Percentiles rank a stretch among this genome's conserved stretches.
Conservation (phyloP, 2,329 filamentous ascomycete species). For the Tolypocladium amazonense region DNA sequence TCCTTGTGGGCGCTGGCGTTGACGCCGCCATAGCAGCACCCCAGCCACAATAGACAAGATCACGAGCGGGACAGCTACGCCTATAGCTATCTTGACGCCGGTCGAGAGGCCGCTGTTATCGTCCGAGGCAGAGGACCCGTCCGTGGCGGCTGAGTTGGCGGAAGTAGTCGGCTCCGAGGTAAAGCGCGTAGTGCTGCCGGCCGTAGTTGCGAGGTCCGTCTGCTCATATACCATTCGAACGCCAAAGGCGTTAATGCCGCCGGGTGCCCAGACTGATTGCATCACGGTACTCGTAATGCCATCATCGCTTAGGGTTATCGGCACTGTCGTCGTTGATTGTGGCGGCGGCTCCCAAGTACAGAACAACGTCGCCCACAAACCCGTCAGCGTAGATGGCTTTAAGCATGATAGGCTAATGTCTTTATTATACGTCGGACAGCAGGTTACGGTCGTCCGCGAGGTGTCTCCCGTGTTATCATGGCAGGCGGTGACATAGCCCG, state of each 20-base stretch:
- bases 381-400: conserved; percentile 8
- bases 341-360: conserved; percentile 22
- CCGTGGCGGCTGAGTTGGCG: background rate
- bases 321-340: conserved; percentile 8
- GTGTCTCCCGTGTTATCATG: conserved; percentile 12
- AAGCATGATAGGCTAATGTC: conserved; percentile 18
- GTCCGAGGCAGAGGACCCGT: background rate
- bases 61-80: conserved; percentile 17
- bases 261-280: conserved; percentile 9
- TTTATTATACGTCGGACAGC: conserved; percentile 17
- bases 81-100: conserved; percentile 16
- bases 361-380: conserved; percentile 14
- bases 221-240: conserved; percentile 22
- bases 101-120: conserved; percentile 7
- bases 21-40: conserved; percentile 16
- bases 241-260: conserved; percentile 21
- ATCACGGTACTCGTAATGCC: conserved; percentile 11
- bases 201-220: conserved; percentile 12
- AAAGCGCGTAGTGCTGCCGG: conserved; percentile 2
- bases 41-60: conserved; percentile 12
- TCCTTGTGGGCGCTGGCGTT: background rate
- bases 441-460: conserved; percentile 22
- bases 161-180: background rate
- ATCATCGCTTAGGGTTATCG: conserved; percentile 13
- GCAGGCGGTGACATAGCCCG: conserved; percentile 18